Evolutionary conservation across 768 basidiomycete genomes (phyloP), one percentile per base, ranked within the genome.

Genomic region (Boletus bicolor): DNA sequence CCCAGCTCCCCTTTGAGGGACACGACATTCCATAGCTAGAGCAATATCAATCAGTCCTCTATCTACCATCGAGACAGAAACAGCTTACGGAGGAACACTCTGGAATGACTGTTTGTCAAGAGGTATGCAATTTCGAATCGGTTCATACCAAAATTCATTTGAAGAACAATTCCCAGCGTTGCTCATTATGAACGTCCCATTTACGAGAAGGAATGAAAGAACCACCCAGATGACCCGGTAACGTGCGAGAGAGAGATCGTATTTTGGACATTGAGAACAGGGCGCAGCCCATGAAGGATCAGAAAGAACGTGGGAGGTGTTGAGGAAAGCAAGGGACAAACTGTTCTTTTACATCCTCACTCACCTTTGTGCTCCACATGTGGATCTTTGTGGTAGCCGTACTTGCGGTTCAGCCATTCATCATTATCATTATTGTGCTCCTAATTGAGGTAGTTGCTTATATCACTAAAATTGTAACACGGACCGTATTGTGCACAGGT

Each of bases 141-240:
- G 49, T 45, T 56, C 53, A 44, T 59, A 57, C 64, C 60, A 62
- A 26, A 56, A 42, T 59, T 55, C 63, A 49, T 62, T 52, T 28
- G 28, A 37, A 10, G 56, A 50, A 44, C 60, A 65, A 60, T 47
- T 57, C 19, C 54, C 52, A 43, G 57, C 38, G 14, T 50, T 45
- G 48, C 44, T 58, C 48, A 19, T 42, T 51, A 44, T 45, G 35
- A 55, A 35, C 36, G 47, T 30, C 19, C 60, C 58, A 34, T 60
- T 51, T 19, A 49, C 50, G 1, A 43, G 34, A 37, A 30, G 53
- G 48, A 60, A 47, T 37, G 58, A 60, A 59, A 58, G 45, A 30
- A 30, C 32, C 28, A 21, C 38, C 57, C 48, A 55, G 36, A 51
- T 37, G 53, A 28, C 24, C 5, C 5, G 26, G 49, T 12, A 60